Evolutionary conservation across 345 rosid species (phyloP).

Genomic region (Linum trigynum): DNA sequence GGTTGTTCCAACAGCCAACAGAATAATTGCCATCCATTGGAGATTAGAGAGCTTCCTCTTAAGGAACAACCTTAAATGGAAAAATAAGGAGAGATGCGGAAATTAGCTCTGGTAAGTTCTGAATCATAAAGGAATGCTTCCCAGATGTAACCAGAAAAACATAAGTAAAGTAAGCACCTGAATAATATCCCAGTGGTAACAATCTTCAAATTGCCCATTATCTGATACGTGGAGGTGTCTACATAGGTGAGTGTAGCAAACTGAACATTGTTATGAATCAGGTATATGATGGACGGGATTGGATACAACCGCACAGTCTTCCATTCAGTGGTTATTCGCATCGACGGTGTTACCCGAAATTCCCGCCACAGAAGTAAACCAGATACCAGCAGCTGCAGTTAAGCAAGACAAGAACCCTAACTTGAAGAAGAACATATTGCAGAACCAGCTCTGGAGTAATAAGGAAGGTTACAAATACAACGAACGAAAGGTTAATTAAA

Average conservation of each 20-base stretch:
- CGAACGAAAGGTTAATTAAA: not conserved
- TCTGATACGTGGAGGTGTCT: constrained; percentile 91
- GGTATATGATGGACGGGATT: constrained; percentile 77
- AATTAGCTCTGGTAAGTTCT: not conserved
- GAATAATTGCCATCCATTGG: constrained; percentile 82
- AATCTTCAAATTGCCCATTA: constrained; percentile 97
- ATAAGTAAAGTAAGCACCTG: constrained; percentile 39
- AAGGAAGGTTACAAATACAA: not conserved
- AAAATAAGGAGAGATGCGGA: not conserved
- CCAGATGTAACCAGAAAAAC: not conserved
- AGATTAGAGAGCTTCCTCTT: constrained; percentile 58
- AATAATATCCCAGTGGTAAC: constrained; percentile 82
- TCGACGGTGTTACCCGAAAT: constrained; percentile 31
- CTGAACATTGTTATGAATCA: constrained; percentile 88
- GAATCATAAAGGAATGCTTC: not conserved
- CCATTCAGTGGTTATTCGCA: constrained; percentile 84
- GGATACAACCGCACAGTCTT: constrained; percentile 68
- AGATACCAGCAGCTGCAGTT: constrained; percentile 63
- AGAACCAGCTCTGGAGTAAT: not conserved
- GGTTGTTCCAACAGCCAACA: constrained; percentile 84
- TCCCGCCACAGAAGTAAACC: constrained; percentile 77
- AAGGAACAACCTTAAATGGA: constrained; percentile 43
- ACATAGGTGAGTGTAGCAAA: constrained; percentile 86
- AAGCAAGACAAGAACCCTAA: not conserved
- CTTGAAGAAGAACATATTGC: too few relatives aligned